Evolutionary conservation across 495 filamentous ascomycete species (phyloP).

Genomic region (Tirmania nivea): DNA sequence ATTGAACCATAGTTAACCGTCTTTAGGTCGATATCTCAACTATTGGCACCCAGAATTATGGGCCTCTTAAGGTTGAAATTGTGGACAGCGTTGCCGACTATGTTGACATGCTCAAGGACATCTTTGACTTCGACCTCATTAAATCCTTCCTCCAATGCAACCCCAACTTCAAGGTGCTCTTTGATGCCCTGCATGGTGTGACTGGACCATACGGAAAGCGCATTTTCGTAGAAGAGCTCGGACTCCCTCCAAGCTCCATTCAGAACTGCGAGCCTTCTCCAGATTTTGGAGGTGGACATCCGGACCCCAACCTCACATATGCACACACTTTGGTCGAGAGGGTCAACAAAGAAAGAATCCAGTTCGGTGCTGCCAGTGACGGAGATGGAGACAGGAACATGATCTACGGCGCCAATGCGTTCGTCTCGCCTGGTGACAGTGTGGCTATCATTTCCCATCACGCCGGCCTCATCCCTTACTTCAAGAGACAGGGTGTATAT

Average conservation of each 20-base stretch:
- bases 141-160: conserved; percentile 69
- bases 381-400: conserved; percentile 98
- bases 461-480: conserved; percentile 84
- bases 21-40: conserved; percentile 46
- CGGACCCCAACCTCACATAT: conserved; percentile 96
- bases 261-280: conserved; percentile 86
- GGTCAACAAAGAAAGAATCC: conserved; percentile 75
- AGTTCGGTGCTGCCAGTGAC: conserved; percentile 89
- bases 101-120: conserved; percentile 82
- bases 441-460: conserved; percentile 96
- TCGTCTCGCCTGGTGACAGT: conserved; percentile 92
- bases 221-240: conserved; percentile 86
- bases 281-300: conserved; percentile 92
- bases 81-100: conserved; percentile 85
- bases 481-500: conserved; percentile 88
- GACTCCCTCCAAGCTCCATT: conserved; percentile 49
- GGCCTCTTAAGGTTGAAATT: conserved; percentile 75
- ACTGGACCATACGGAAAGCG: conserved; percentile 86
- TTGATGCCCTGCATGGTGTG: conserved; percentile 84
- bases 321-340: conserved; percentile 85
- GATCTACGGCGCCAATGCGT: conserved; percentile 93
- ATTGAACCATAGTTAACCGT: too few relatives aligned
- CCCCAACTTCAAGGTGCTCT: conserved; percentile 86
- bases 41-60: conserved; percentile 67
- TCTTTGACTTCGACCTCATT: conserved; percentile 93